Base-by-base conservation (phyloP, 768 basidiomycete species). In the Podaxis sp. region DNA sequence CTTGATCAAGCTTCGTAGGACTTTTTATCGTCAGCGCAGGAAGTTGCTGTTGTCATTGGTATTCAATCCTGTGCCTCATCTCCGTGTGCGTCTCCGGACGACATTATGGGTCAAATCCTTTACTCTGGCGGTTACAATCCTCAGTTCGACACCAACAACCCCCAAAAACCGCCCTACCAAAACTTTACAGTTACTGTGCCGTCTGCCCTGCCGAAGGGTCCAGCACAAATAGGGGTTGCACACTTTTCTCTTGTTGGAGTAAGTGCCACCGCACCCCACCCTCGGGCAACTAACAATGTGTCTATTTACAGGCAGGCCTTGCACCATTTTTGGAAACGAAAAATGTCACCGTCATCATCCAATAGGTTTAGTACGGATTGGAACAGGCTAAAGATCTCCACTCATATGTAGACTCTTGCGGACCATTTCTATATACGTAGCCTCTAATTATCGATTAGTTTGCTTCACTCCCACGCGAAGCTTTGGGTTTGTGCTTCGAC, bases 51-150 rank as follows among this genome's bases (percentile, higher is more conserved):
- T 53, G 77, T 77, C 28, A 76, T 84, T 55, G 80, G 73, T 5
- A 37, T 83, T 28, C 69, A 71, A 47, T 74, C 76, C 35, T 84
- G 74, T 53, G 61, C 61, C 5, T 42, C 64, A 16, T 62, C 51
- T 35, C 57, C 64, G 46, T 71, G 74, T 62, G 47, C 58, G 14
- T 35, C 69, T 5, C 69, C 68, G 6, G 47, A 59, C 1, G 70
- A 69, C 5, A 57, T 68, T 16, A 61, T 82, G 65, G 82, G 82
- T 11, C 64, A 57, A 9, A 73, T 83, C n/a, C 69, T 84, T 50
- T 82, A 80, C 68, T 77, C 75, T 46, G 83, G 82, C 16, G 68
- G 68, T 9, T 83, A 73, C 60, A 63, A 68, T 25, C 82, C 82
- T 0, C 63, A 75, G 59, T 68, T 63, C 59, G 66, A 76, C 18